Evolutionary conservation across 2,329 filamentous ascomycete species (phyloP).

Genomic region (Arthrobotrys iridis): DNA sequence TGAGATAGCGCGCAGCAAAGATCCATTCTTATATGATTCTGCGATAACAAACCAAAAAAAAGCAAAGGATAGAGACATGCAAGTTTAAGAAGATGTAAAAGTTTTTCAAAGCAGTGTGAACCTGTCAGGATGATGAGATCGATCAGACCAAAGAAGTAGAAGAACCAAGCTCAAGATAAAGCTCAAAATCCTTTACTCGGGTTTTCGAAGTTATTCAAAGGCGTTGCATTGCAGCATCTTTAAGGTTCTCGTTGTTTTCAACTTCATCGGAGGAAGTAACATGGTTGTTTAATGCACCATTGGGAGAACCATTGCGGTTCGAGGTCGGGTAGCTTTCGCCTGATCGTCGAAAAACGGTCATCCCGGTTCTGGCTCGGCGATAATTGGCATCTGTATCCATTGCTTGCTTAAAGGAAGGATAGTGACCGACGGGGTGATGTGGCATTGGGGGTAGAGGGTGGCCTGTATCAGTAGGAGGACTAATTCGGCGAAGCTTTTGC

Average conservation of each 20-base stretch:
- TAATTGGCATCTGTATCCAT: too few relatives aligned
- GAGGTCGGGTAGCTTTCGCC: too few relatives aligned
- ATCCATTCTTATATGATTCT: background rate
- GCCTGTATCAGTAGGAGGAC: too few relatives aligned
- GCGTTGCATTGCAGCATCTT: background rate
- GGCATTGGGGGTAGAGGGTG: too few relatives aligned
- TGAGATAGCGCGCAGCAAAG: background rate
- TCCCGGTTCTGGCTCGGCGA: background rate
- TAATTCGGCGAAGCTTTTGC: too few relatives aligned
- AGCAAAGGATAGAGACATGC: background rate
- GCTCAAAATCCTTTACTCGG: background rate
- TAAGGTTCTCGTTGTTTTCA: conserved; percentile 5
- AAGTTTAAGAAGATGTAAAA: background rate
- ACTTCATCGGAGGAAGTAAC: background rate
- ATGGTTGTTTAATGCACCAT: background rate
- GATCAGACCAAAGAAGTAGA: background rate
- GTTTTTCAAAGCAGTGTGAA: background rate
- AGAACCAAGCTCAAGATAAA: background rate
- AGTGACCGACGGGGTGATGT: too few relatives aligned
- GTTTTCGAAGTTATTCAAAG: background rate
- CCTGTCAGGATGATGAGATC: background rate
- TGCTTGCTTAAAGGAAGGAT: too few relatives aligned
- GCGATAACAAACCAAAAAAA: background rate
- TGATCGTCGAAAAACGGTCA: background rate
- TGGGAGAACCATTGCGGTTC: too few relatives aligned